Conservation (phyloP, 2,329 filamentous ascomycete species). For the Ceratocystis alfenasii region DNA sequence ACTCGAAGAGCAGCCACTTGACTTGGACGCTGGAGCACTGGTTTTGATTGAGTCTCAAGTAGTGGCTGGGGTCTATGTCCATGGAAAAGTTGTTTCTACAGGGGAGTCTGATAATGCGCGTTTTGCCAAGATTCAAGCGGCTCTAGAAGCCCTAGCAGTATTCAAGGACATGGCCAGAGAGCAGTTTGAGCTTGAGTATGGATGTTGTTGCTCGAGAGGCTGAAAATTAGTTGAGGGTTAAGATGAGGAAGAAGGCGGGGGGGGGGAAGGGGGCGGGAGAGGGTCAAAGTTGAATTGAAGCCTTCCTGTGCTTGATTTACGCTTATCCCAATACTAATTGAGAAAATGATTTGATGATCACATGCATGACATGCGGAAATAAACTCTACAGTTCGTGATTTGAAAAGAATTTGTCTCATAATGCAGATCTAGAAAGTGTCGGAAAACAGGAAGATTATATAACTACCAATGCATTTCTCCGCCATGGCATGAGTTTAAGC, state of each 20-base stretch:
- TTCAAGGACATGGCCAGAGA: constrained; percentile 36
- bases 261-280: neutral
- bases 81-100: constrained; percentile 54
- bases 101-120: constrained; percentile 50
- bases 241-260: neutral
- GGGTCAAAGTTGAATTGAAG: neutral
- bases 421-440: neutral
- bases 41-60: constrained; percentile 40
- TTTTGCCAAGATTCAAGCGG: constrained; percentile 60
- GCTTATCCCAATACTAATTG: neutral
- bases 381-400: neutral
- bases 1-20: constrained; percentile 36
- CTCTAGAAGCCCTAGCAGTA: constrained; percentile 43
- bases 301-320: neutral
- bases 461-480: too few species aligned
- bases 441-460: neutral
- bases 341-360: neutral
- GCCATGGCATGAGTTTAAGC: too few species aligned
- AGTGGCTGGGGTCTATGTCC: constrained; percentile 63
- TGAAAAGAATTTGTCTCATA: neutral
- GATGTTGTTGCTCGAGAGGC: constrained; percentile 48
- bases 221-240: constrained; percentile 23
- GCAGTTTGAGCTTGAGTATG: constrained; percentile 48
- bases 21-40: constrained; percentile 33
- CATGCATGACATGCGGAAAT: constrained; percentile 7